Evolutionary conservation across 192 early-diverging fungal species (phyloP).

Genomic region (Coemansia aciculifera): DNA sequence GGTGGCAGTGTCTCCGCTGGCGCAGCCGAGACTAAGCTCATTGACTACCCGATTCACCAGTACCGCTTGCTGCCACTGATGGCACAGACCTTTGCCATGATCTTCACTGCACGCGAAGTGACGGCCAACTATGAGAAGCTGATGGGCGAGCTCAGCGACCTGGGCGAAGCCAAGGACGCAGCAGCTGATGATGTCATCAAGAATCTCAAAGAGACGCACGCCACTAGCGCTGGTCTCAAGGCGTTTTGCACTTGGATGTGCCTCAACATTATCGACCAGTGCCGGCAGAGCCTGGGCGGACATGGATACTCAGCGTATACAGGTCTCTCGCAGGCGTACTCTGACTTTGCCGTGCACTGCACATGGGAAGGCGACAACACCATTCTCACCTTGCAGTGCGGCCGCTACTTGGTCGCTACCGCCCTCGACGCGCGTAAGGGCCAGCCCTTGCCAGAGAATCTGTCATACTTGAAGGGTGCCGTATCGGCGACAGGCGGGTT

Average conservation of each 20-base stretch:
- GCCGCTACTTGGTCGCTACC: constrained; percentile 78
- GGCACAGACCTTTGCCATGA: constrained; percentile 87
- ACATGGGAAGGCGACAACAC: constrained; percentile 93
- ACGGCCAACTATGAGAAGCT: constrained; percentile 72
- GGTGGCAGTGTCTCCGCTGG: constrained; percentile 57
- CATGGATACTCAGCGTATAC: constrained; percentile 94
- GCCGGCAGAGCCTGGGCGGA: constrained; percentile 86
- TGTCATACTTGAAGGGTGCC: constrained; percentile 71
- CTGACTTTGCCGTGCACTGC: constrained; percentile 88
- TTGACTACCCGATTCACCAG: constrained; percentile 94
- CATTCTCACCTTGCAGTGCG: constrained; percentile 85
- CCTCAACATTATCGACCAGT: constrained; percentile 87
- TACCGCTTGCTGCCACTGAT: constrained; percentile 90
- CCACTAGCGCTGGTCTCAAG: constrained; percentile 88
- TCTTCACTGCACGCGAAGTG: constrained; percentile 86
- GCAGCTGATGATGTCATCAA: constrained; percentile 62
- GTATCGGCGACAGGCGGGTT: constrained; percentile 36
- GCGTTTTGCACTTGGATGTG: constrained; percentile 93
- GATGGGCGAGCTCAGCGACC: constrained; percentile 73
- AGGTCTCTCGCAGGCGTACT: constrained; percentile 80
- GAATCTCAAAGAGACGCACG: constrained; percentile 87
- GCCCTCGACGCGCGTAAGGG: constrained; percentile 70
- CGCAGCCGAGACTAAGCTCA: constrained; percentile 79
- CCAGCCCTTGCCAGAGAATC: constrained; percentile 75
- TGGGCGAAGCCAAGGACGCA: constrained; percentile 63